Conservation (phyloP, 495 filamentous ascomycete species). For the Podospora pseudopauciseta region DNA sequence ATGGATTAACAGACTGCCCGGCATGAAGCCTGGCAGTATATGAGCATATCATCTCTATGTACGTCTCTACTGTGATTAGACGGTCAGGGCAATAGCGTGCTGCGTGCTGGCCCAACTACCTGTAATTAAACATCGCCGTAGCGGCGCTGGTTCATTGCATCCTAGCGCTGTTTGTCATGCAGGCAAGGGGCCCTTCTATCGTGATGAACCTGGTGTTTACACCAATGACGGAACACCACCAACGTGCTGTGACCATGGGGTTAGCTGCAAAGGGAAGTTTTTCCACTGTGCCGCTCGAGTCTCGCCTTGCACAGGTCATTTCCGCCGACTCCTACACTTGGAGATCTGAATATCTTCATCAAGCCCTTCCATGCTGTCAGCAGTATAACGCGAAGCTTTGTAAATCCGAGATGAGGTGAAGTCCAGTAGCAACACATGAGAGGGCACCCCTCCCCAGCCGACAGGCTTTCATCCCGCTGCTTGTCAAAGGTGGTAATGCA, state of each 20-base stretch:
- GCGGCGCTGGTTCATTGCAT: background rate
- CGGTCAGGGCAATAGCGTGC: background rate
- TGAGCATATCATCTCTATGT: background rate
- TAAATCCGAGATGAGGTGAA: background rate
- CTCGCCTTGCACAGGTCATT: background rate
- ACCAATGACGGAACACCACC: background rate
- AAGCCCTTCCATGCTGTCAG: background rate
- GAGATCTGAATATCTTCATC: background rate
- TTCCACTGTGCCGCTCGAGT: background rate
- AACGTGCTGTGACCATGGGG: background rate
- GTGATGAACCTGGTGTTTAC: background rate
- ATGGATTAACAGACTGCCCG: constrained; percentile 1
- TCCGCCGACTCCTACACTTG: background rate
- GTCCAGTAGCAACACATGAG: background rate
- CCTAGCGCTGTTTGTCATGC: background rate
- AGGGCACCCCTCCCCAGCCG: background rate
- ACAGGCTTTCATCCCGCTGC: background rate
- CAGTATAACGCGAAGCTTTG: background rate
- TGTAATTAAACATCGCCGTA: background rate
- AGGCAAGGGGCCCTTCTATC: background rate
- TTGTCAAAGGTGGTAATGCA: background rate
- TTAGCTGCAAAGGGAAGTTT: background rate
- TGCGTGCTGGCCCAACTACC: background rate
- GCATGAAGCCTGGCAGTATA: background rate
- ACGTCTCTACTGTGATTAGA: background rate